Evolutionary conservation across 257 asterid species (phyloP).

Genomic region (Ajuga chamaepitys): DNA sequence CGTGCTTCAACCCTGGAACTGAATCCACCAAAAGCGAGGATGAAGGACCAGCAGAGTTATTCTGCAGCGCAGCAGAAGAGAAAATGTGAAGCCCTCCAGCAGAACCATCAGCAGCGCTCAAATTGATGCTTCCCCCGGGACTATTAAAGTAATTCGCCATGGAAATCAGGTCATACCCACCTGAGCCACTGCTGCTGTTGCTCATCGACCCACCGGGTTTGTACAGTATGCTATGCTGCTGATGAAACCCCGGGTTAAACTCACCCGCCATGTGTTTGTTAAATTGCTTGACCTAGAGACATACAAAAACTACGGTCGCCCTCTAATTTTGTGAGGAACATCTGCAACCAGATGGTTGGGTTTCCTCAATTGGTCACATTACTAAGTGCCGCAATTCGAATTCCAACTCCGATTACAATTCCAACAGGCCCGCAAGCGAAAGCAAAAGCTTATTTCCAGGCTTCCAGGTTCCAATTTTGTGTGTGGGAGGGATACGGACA

Average conservation of each 20-base stretch:
- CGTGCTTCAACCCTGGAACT: conserved; percentile 77
- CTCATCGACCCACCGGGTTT: conserved; percentile 33
- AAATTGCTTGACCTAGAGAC: neutral
- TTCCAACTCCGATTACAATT: neutral
- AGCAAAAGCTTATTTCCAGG: neutral
- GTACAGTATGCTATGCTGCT: conserved; percentile 36
- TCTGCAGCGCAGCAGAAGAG: conserved; percentile 35
- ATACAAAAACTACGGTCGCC: neutral
- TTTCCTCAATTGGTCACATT: conserved; percentile 10
- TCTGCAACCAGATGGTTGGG: conserved; percentile 3
- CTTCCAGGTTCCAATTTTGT: neutral
- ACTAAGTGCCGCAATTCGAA: conserved; percentile 12
- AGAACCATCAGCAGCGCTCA: conserved; percentile 23
- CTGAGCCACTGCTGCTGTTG: conserved; percentile 31
- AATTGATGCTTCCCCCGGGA: conserved; percentile 26
- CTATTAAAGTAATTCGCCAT: conserved; percentile 36
- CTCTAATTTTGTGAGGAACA: conserved; percentile 10
- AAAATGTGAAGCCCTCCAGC: conserved; percentile 35
- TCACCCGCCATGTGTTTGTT: conserved; percentile 53
- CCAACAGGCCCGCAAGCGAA: neutral
- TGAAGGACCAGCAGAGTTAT: conserved; percentile 23
- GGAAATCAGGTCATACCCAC: conserved; percentile 33
- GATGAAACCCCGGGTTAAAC: conserved; percentile 48
- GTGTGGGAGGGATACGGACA: neutral
- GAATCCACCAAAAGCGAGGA: conserved; percentile 48